Evolutionary conservation across 2,329 filamentous ascomycete genomes (phyloP).

Genomic region (Trichoderma sp.): DNA sequence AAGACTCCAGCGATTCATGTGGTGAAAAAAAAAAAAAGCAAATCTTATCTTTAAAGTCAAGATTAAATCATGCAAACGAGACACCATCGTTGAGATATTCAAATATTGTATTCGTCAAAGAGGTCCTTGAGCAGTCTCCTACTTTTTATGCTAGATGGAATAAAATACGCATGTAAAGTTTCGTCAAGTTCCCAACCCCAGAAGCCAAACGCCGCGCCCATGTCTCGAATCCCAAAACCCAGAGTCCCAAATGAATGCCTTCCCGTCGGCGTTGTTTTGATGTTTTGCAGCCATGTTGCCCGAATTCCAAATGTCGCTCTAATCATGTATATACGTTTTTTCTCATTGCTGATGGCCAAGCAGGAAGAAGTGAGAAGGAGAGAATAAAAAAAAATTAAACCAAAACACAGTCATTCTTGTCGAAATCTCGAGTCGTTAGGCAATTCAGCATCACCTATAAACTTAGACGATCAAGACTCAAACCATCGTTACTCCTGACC

Average conservation of each 20-base stretch:
- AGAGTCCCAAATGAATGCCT: not conserved
- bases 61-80: not conserved
- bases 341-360: not conserved
- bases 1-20: constrained; percentile 74
- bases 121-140: not conserved
- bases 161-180: not conserved
- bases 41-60: no score
- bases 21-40: constrained; percentile 46
- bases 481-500: constrained; percentile 68
- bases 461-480: constrained; percentile 73
- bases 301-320: constrained; percentile 11
- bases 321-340: constrained; percentile 17
- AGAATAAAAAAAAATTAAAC: not conserved
- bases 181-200: not conserved
- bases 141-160: constrained; percentile 7
- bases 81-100: not conserved
- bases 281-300: constrained; percentile 7
- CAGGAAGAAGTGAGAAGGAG: not conserved
- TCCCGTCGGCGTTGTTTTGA: not conserved
- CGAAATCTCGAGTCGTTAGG: not conserved
- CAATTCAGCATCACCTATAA: constrained; percentile 46
- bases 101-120: constrained; percentile 1
- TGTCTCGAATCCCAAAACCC: not conserved
- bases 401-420: constrained; percentile 2
- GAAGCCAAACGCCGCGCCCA: constrained; percentile 5